A percentile compares a stretch with the other conserved stretches of the same genome.
Evolutionary conservation across 2,329 filamentous ascomycete genomes (phyloP).

Genomic region (Coniochaeta sp.): DNA sequence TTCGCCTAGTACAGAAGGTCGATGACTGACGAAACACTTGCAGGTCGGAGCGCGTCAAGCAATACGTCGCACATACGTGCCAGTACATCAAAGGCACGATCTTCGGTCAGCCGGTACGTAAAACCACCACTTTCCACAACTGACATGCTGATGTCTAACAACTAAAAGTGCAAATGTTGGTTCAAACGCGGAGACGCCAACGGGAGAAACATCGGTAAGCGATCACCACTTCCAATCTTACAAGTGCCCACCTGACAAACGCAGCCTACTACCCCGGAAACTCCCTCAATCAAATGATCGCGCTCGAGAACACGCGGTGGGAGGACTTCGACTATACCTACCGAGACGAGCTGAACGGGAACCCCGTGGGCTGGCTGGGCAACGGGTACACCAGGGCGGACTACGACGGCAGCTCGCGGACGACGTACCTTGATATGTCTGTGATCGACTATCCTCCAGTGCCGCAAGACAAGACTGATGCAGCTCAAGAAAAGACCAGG

Average conservation of each 20-base stretch:
- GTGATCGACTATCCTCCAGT: constrained; percentile 1
- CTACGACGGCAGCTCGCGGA: background rate
- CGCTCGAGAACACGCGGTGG: constrained; percentile 9
- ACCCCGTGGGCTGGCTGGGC: constrained; percentile 1
- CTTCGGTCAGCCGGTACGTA: too few species aligned
- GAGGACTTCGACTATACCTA: constrained; percentile 10
- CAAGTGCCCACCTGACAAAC: background rate
- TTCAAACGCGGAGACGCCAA: too few species aligned
- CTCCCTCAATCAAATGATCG: background rate
- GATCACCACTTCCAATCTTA: background rate
- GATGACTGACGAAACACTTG: too few species aligned
- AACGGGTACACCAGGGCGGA: constrained; percentile 2
- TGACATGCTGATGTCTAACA: too few species aligned
- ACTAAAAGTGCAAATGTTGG: too few species aligned
- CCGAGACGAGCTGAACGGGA: background rate
- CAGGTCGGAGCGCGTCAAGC: too few species aligned
- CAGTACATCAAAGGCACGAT: too few species aligned
- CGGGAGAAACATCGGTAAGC: background rate
- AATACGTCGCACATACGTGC: too few species aligned
- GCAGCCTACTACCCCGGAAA: constrained; percentile 3
- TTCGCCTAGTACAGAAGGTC: too few species aligned
- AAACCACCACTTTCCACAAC: too few species aligned
- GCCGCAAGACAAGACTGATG: too few species aligned
- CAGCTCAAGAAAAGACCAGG: too few species aligned
- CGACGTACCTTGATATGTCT: background rate